phyloP scores from a whole-genome alignment of 208 protist genomes.

The Willaertia magna region DNA sequence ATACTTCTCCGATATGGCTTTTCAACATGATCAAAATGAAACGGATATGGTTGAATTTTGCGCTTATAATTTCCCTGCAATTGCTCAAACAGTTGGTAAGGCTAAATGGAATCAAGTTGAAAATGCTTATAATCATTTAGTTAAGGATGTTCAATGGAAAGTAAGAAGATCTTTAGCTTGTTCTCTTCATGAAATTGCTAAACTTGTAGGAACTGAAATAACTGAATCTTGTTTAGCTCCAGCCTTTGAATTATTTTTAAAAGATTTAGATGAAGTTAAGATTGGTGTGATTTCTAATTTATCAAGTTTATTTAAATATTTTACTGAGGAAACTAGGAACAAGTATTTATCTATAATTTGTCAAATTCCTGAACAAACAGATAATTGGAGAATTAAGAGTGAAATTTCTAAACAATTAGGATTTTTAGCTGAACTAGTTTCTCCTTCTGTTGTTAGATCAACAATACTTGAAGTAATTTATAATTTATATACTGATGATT shows the following conservation, averaged over 20 bases:
- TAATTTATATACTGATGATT: constrained; percentile 64
- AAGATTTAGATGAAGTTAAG: constrained; percentile 88
- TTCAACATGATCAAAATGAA: constrained; percentile 60
- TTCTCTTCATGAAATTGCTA: constrained; percentile 80
- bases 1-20: constrained; percentile 77
- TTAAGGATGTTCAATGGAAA: constrained; percentile 86
- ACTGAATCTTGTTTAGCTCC: constrained; percentile 61
- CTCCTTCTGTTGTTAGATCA: constrained; percentile 28
- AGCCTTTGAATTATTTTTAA: constrained; percentile 77
- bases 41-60: constrained; percentile 71
- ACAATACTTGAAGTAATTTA: constrained; percentile 51
- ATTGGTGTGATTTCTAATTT: constrained; percentile 68
- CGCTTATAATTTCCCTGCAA: constrained; percentile 78
- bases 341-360: constrained; percentile 57
- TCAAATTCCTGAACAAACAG: constrained; percentile 60
- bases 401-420: constrained; percentile 68
- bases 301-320: constrained; percentile 54
- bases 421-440: constrained; percentile 53
- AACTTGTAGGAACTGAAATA: constrained; percentile 65
- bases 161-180: constrained; percentile 80
- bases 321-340: constrained; percentile 44
- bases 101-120: constrained; percentile 54
- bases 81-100: constrained; percentile 64
- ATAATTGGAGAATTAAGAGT: constrained; percentile 81
- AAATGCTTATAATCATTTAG: constrained; percentile 71